Conservation (phyloP, 306 rosid genomes). For the Vachellia collinsii region DNA sequence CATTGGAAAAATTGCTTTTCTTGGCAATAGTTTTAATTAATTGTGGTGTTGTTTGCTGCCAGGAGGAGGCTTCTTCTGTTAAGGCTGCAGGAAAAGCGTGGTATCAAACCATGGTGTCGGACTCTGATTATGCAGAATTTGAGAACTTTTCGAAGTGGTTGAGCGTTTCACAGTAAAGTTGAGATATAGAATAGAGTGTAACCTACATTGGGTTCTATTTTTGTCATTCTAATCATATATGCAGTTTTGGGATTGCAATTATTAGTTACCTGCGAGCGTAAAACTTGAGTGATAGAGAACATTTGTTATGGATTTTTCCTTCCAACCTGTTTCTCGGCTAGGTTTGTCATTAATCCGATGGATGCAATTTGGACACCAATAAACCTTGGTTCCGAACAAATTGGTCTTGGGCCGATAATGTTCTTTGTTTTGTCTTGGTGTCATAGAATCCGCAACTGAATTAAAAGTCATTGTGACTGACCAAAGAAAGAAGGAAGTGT, state of each 20-base stretch:
- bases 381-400: neutral
- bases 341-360: neutral
- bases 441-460: neutral
- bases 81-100: slow-evolving; percentile 87
- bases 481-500: neutral
- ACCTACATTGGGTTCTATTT: slow-evolving; percentile 27
- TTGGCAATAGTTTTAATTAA: neutral
- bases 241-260: slow-evolving; percentile 37
- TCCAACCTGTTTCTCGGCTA: neutral
- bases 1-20: neutral
- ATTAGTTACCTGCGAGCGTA: slow-evolving; percentile 16
- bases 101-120: slow-evolving; percentile 86
- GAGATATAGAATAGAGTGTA: neutral
- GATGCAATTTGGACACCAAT: neutral
- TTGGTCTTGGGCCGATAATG: neutral
- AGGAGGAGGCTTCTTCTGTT: slow-evolving; percentile 77
- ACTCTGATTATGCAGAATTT: slow-evolving; percentile 79
- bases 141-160: slow-evolving; percentile 84
- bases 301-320: neutral
- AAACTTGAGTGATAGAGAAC: slow-evolving; percentile 27
- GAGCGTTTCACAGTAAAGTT: slow-evolving; percentile 63
- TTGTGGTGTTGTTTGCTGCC: neutral
- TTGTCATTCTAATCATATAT: slow-evolving; percentile 36
- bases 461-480: neutral
- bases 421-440: neutral